Conservation (phyloP, 2,329 filamentous ascomycete species). For the Colletotrichum theobromicola region DNA sequence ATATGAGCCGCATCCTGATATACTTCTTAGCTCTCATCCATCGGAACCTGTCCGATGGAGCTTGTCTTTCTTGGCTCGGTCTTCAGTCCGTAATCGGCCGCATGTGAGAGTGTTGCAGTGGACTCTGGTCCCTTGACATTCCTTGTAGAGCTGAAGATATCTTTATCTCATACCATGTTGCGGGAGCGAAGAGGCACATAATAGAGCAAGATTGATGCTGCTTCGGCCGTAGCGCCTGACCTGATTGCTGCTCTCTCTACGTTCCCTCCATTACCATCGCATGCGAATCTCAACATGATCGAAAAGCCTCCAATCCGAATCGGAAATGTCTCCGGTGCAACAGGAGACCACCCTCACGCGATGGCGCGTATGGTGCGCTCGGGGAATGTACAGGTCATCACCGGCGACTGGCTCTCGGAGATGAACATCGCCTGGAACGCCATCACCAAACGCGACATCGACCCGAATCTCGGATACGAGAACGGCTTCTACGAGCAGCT, state of each 20-base stretch:
- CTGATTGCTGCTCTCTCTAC: neutral
- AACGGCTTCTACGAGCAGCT: constrained; percentile 30
- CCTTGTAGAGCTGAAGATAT: neutral
- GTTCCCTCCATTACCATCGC: too few relatives aligned
- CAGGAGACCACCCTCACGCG: constrained; percentile 36
- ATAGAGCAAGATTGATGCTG: neutral
- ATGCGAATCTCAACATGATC: constrained; percentile 23
- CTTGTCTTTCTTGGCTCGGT: neutral
- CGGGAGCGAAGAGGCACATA: neutral
- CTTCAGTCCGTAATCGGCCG: neutral
- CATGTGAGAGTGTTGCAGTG: neutral
- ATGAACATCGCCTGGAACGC: constrained; percentile 56
- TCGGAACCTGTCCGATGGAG: neutral
- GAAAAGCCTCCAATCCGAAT: constrained; percentile 27
- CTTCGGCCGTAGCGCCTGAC: too few relatives aligned
- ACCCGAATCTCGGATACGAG: constrained; percentile 14
- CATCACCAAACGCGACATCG: constrained; percentile 30
- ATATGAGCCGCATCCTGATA: neutral
- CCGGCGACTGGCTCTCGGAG: constrained; percentile 46
- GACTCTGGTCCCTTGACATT: neutral
- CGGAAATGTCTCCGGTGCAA: constrained; percentile 32
- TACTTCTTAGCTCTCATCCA: neutral
- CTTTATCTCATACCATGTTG: neutral
- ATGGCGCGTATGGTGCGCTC: constrained; percentile 36
- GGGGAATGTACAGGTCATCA: constrained; percentile 38